These are phyloP conservation scores for Cytospora leucostoma DNA, from an alignment of 2,329 filamentous ascomycete genomes.

Conservation along the genomic window DNA sequence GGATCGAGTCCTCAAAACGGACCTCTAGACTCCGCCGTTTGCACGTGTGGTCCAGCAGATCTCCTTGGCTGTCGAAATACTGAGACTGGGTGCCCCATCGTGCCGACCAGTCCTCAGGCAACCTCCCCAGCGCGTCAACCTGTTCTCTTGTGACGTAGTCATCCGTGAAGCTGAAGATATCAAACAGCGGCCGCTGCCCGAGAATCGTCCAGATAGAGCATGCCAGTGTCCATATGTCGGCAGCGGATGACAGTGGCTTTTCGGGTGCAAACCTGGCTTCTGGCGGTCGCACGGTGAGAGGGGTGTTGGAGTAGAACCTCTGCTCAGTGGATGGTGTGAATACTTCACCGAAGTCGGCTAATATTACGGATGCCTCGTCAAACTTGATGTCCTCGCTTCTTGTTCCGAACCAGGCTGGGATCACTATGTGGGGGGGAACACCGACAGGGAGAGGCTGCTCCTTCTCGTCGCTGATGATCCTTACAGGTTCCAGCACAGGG, in stretches of 20 bases:
- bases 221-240: constrained; percentile 15
- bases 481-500: constrained; percentile 8
- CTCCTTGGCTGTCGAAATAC: constrained; percentile 3
- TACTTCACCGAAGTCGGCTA: constrained; percentile 1
- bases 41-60: constrained; percentile 3
- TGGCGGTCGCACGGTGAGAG: constrained; percentile 3
- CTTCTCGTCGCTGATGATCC: background rate
- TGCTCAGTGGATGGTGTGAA: constrained; percentile 6
- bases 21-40: background rate
- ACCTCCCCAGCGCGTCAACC: background rate
- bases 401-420: constrained; percentile 11
- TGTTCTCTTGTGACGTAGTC: constrained; percentile 14
- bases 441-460: constrained; percentile 3
- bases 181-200: constrained; percentile 1
- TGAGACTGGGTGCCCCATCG: background rate
- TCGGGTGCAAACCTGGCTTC: constrained; percentile 7
- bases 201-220: constrained; percentile 12
- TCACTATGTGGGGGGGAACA: constrained; percentile 2
- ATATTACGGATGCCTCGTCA: background rate
- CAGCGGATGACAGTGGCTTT: background rate
- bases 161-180: constrained; percentile 2
- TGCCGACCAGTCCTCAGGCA: background rate
- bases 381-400: constrained; percentile 10
- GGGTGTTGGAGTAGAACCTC: background rate
- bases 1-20: constrained; percentile 11